A percentile compares a stretch with the other conserved stretches of the same genome.
phyloP scores from a whole-genome alignment of 2,329 filamentous ascomycete genomes.

The Epichloe elymi region DNA sequence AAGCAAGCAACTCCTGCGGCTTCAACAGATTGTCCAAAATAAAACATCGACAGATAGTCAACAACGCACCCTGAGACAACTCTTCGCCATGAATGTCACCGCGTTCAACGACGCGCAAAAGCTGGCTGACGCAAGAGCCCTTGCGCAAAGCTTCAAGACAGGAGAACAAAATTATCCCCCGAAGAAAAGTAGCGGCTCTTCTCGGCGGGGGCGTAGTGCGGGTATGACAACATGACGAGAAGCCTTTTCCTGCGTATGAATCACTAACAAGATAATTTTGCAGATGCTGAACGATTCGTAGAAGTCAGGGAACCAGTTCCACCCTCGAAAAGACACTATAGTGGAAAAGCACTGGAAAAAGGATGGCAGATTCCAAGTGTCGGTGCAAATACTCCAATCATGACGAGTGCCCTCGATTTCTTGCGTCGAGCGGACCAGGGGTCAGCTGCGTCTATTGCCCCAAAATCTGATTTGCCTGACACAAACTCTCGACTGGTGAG shows the following conservation, averaged over 20 bases:
- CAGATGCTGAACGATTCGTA: not conserved
- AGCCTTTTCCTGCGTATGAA: not conserved
- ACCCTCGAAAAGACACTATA: slow-evolving; percentile 2
- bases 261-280: not conserved
- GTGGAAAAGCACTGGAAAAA: not conserved
- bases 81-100: slow-evolving; percentile 6
- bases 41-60: not conserved
- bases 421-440: not conserved
- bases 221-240: not conserved
- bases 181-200: not conserved
- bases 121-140: slow-evolving; percentile 15
- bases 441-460: not conserved
- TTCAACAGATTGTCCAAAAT: not conserved
- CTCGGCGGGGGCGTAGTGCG: not conserved
- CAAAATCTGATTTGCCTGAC: not conserved
- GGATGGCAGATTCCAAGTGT: slow-evolving; percentile 1
- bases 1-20: not conserved
- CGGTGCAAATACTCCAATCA: not conserved
- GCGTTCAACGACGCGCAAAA: slow-evolving; percentile 14
- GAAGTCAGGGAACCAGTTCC: not conserved
- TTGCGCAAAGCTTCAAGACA: slow-evolving; percentile 15
- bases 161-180: slow-evolving; percentile 1
- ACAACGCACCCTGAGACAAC: not conserved
- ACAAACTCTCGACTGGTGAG: not conserved
- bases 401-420: slow-evolving; percentile 3